Base-by-base conservation (phyloP, 208 protist genomes). In the Trypanosoma conorhini region DNA sequence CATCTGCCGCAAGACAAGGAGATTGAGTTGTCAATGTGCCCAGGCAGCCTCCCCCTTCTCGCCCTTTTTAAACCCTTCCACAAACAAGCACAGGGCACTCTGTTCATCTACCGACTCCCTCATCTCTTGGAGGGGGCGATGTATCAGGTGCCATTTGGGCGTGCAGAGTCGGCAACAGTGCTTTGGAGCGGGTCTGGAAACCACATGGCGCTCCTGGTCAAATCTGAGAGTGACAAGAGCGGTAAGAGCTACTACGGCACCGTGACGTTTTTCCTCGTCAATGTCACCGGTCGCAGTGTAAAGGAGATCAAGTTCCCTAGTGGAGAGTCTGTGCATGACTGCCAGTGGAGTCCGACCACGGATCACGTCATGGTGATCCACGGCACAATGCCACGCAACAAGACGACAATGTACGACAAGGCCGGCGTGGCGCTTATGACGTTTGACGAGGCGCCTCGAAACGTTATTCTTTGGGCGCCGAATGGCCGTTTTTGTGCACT, bases 201-300 rank as follows among this genome's bases (percentile, higher is more conserved):
- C 56, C 76, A 86, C 62, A 65, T 96, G 21, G 87, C 84, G 44
- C 72, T 93, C 17, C 79, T 89, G 54, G 82, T 93, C 1, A 86
- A 91, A 70, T 84, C 80, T n/a, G 87, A 96, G 72, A 82, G 86
- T 57, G 91, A 97, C 67, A 76, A 78, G 22, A 93, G 82, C 62
- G 85, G 88, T 5, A 90, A 91, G 73, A 96, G 88, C 72, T 97
- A 97, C 79, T 97, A 97, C 78, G 94, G 92, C 63, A 92, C 81
- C 24, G 75, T 86, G 40, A 72, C 64, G 26, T 75, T 97, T 24
- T 85, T 91, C 71, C 80, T 96, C 70, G 72, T 97, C 50, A 82
- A 97, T 69, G 78, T 93, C 35, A 59, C 77, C 57, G 80, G 65
- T 50, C 84, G 87, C 35, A 79, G 52, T 56, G 73, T 87, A 54